Conservation (phyloP, 257 asterid species). For the Jasminum sambac region DNA sequence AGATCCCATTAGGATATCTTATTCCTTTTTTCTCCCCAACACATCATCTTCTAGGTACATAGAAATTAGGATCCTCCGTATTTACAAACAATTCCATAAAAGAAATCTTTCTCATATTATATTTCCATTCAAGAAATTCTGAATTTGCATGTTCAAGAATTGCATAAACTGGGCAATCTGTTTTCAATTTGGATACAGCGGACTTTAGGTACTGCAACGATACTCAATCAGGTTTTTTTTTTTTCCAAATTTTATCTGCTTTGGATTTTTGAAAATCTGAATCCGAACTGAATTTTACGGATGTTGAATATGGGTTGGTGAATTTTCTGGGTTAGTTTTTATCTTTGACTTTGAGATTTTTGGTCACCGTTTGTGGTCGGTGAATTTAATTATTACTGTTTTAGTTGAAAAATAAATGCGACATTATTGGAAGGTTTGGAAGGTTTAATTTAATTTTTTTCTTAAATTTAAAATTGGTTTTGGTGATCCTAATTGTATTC, state of each 20-base stretch:
- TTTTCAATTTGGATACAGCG: not conserved
- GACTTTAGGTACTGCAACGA: not conserved
- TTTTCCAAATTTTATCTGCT: not conserved
- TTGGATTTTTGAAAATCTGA: constrained; percentile 13
- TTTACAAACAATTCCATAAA: not conserved
- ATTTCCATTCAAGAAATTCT: not conserved
- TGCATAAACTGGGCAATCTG: not conserved
- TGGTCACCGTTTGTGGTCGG: not conserved
- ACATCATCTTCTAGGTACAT: constrained; percentile 9
- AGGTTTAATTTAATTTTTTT: not conserved
- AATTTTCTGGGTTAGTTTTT: not conserved
- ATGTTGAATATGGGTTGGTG: not conserved
- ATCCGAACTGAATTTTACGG: constrained; percentile 14
- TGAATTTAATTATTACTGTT: constrained; percentile 16
- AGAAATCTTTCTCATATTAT: not conserved
- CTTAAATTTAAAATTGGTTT: not conserved
- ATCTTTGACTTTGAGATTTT: not conserved
- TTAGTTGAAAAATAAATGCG: constrained; percentile 10
- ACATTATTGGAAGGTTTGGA: not conserved
- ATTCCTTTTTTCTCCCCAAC: constrained; percentile 9
- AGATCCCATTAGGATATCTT: constrained; percentile 19
- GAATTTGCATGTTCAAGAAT: not conserved
- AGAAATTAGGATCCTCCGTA: constrained; percentile 19
- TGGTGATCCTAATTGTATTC: not conserved
- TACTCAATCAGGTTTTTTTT: constrained; percentile 22